A percentile compares a stretch with the other conserved stretches of the same genome.
phyloP scores from a whole-genome alignment of 2,329 filamentous ascomycete genomes.

The Pyrenophora seminiperda region DNA sequence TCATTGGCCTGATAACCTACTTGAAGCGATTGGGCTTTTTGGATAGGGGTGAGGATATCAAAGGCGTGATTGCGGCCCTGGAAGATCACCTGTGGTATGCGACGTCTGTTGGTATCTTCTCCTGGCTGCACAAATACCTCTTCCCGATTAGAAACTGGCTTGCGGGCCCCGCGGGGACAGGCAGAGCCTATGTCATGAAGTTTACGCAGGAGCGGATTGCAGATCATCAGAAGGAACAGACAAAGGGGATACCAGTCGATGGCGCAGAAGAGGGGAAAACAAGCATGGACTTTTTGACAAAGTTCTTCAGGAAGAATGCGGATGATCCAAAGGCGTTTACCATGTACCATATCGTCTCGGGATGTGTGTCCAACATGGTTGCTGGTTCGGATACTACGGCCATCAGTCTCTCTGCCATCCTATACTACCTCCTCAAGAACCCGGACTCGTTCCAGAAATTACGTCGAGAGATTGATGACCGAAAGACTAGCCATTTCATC shows the following conservation, averaged over 20 bases:
- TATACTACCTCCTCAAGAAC: conserved; percentile 28
- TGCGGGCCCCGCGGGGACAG: conserved; percentile 34
- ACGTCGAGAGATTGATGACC: conserved; percentile 20
- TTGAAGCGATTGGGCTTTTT: conserved; percentile 27
- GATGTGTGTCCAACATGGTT: conserved; percentile 46
- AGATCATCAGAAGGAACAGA: conserved; percentile 18
- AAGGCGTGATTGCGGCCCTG: conserved; percentile 9
- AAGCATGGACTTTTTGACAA: conserved; percentile 22
- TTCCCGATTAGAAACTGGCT: conserved; percentile 47
- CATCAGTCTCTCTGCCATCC: conserved; percentile 40
- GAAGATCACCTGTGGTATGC: conserved; percentile 14
- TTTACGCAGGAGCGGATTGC: conserved; percentile 21
- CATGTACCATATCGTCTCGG: conserved; percentile 44
- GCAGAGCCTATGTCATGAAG: conserved; percentile 38
- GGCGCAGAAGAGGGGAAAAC: conserved; percentile 1
- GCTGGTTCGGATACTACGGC: conserved; percentile 54
- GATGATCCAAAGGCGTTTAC: conserved; percentile 43
- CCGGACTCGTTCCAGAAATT: conserved; percentile 20
- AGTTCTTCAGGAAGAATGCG: conserved; percentile 18
- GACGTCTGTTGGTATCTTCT: conserved; percentile 16
- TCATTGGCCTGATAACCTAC: conserved; percentile 40
- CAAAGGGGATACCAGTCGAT: conserved; percentile 13
- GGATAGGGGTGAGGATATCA: conserved; percentile 19
- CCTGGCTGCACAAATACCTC: conserved; percentile 39
- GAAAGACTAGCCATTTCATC: conserved; percentile 5